Evolutionary conservation across 2,329 filamentous ascomycete species (phyloP), one percentile per base, ranked within the genome.

Genomic region (Aureobasidium uvarum): DNA sequence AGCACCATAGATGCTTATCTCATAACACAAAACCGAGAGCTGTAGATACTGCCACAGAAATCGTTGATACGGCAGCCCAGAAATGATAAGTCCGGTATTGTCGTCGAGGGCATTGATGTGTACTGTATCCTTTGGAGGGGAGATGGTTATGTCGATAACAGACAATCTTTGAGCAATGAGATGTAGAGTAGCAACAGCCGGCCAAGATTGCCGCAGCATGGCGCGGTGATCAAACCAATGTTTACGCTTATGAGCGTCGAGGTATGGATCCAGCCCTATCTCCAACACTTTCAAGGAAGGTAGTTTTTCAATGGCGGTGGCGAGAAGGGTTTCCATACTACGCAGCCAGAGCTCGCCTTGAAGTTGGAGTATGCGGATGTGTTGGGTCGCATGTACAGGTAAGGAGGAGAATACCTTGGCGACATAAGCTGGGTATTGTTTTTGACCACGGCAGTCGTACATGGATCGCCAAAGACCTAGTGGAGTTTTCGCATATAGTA

Each of bases 401-500:
- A 60, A 10, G 11, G 56, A 23, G 1, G 20, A 11, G 18, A 60
- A 60, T 3, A 48, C 28, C 13, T 60, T 48, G 3, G 18, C 31
- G 2, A 48, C 4, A 11, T 48, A 60, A n/a, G 14, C 10, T 5
- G 28, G 31, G 18, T 60, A 48, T 7, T 60, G 10, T 4, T 13
- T 25, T 23, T 3, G 16, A n/a, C 56, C 43, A 11, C 28, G 25
- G 3, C 46, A 59, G 8, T 59, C 55, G 55, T 46, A 48, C 56
- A 60, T 60, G 1, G 56, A 41, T 18, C 56, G 56, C 56, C 56
- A 60, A 10, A 60, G 1, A 0, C 41, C 56, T 13, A 60, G n/a
- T 25, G 56, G 43, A 0, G 56, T 60, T 4, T 11, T 6, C 1
- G 41, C 28, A 6, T 48, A 60, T 3, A 48, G 5, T 10, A 60